phyloP scores from a whole-genome alignment of 1,139 yeast genomes.

The Pichia inconspicua region DNA sequence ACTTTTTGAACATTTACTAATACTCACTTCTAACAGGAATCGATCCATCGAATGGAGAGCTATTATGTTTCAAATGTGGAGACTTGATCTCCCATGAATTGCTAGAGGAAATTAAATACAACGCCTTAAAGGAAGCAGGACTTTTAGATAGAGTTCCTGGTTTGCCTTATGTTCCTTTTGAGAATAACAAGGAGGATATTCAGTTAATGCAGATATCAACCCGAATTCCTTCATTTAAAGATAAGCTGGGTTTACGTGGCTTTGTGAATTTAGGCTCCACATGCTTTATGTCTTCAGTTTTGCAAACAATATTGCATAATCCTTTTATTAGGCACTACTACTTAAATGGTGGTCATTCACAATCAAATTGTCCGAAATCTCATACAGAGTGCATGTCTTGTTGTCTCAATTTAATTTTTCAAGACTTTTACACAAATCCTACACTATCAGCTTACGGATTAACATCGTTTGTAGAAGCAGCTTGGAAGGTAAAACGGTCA shows the following conservation, averaged over 20 bases:
- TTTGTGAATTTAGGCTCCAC: constrained; percentile 93
- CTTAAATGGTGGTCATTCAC: constrained; percentile 56
- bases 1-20: background rate
- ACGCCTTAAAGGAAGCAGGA: constrained; percentile 19
- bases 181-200: constrained; percentile 18
- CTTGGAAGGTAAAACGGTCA: constrained; percentile 77
- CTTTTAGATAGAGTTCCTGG: constrained; percentile 19
- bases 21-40: constrained; percentile 28
- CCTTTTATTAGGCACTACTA: constrained; percentile 76
- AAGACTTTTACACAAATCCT: constrained; percentile 50
- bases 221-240: constrained; percentile 47
- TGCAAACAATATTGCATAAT: constrained; percentile 82
- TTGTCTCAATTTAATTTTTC: constrained; percentile 70
- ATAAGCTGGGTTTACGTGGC: constrained; percentile 75
- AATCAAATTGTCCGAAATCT: constrained; percentile 33
- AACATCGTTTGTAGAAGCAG: constrained; percentile 61
- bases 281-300: constrained; percentile 85
- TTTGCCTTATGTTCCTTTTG: constrained; percentile 20
- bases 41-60: constrained; percentile 48
- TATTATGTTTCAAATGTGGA: constrained; percentile 73
- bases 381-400: constrained; percentile 64
- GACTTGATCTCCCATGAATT: constrained; percentile 57
- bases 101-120: constrained; percentile 44
- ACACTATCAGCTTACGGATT: constrained; percentile 65
- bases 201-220: constrained; percentile 29